Percentiles rank a stretch among this genome's conserved stretches.
These are phyloP conservation scores for Lagerstroemia speciosa DNA, from an alignment of 345 rosid genomes.

Conservation along the genomic window DNA sequence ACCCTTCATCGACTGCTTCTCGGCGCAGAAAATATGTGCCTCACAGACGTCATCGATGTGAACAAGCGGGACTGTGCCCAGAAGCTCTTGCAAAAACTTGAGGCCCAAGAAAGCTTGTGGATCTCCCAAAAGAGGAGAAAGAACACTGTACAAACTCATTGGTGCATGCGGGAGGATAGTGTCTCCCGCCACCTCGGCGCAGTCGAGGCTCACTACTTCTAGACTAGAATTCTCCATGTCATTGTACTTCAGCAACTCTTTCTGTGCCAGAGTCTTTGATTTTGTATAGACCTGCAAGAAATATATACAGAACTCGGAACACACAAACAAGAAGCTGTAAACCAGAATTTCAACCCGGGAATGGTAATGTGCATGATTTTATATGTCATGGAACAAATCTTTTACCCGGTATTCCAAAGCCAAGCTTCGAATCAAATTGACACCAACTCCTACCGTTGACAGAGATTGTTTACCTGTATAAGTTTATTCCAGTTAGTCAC, in stretches of 20 bases:
- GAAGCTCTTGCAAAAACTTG: conserved; percentile 24
- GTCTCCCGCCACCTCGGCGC: conserved; percentile 33
- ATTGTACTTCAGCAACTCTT: conserved; percentile 19
- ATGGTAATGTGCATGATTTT: too few relatives aligned
- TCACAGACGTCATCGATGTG: conserved; percentile 38
- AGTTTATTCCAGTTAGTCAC: background rate
- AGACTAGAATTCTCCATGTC: conserved; percentile 5
- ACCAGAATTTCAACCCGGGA: too few relatives aligned
- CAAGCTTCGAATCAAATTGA: background rate
- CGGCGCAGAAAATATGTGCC: conserved; percentile 31
- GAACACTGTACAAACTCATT: background rate
- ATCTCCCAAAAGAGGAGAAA: conserved; percentile 16
- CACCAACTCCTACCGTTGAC: background rate
- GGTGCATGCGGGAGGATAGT: conserved; percentile 23
- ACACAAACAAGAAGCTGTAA: background rate
- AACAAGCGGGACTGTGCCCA: conserved; percentile 35
- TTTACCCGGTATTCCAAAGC: background rate
- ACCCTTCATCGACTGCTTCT: conserved; percentile 22
- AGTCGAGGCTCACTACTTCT: conserved; percentile 25
- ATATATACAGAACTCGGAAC: background rate
- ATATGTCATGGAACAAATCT: too few relatives aligned
- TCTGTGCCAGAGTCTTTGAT: conserved; percentile 31
- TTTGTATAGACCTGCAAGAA: conserved; percentile 18
- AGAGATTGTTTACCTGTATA: background rate
- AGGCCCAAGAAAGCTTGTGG: background rate